Evolutionary conservation across 2,329 filamentous ascomycete species (phyloP), one percentile per base, ranked within the genome.

Genomic region (Hirsutella minnesotensis): DNA sequence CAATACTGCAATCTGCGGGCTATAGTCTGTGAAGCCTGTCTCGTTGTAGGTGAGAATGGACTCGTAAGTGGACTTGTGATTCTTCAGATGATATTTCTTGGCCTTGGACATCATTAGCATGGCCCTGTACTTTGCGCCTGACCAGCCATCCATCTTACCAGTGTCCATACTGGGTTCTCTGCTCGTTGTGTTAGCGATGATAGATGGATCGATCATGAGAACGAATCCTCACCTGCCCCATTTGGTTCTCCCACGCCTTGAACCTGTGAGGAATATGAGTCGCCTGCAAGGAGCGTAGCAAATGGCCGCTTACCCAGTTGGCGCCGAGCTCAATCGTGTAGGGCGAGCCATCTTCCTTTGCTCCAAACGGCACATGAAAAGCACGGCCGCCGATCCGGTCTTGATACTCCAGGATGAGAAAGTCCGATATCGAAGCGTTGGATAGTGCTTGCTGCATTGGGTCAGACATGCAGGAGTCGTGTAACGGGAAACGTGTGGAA

Each of bases 281-380:
- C 10, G 27, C 49, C 9, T 34, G 33, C 15, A 18, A 9, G n/a
- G 15, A 9, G 9, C 15, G 5, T 10, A 18, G 4, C 33, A 16
- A 9, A 13, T 13, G 16, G 4, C 12, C 12, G 39, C 46, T 21
- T 19, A 69, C 56, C 81, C 81, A 85, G 47, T 84, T 85, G 7
- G 81, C 80, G 3, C 81, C 81, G 0, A 81, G 60, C 55, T 84
- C 81, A 9, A 85, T 65, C 0, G 64, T 67, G 46, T 77, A 79
- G 0, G 74, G 69, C 1, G 68, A 62, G 0, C 75, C 75, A 30
- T 73, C 62, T 0, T 58, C 30, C 3, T 60, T 55, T 15, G 64
- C 59, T 4, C 79, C 78, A 50, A 83, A 82, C 0, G 65, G 61
- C 0, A 68, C 68, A 46, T 81, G 71, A n/a, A 61, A 60, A 33